A percentile compares a stretch with the other conserved stretches of the same genome.
Conservation (phyloP, 139 green algal genomes). For the Yamagishiella unicocca region DNA sequence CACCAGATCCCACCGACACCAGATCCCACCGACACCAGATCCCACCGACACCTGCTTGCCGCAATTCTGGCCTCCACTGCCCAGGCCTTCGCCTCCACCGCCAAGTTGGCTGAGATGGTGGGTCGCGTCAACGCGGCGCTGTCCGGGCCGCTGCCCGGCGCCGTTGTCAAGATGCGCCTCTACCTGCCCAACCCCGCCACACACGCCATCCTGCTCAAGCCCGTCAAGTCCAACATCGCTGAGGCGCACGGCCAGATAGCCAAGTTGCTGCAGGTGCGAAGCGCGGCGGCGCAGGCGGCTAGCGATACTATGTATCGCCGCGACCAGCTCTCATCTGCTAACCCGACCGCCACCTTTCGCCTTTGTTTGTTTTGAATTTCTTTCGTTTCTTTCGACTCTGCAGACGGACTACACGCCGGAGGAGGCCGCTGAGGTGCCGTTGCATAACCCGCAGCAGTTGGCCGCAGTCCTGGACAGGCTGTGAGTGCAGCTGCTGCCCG, state of each 20-base stretch:
- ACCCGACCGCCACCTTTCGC: too few relatives aligned
- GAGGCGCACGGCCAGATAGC: slow-evolving; percentile 95
- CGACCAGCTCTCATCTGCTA: too few relatives aligned
- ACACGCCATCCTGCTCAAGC: slow-evolving; percentile 87
- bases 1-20: too few relatives aligned
- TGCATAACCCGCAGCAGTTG: slow-evolving; percentile 66
- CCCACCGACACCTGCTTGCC: neutral
- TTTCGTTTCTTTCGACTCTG: too few relatives aligned
- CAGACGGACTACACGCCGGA: slow-evolving; percentile 69
- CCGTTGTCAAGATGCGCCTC: slow-evolving; percentile 80
- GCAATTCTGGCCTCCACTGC: neutral
- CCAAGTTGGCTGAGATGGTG: slow-evolving; percentile 88
- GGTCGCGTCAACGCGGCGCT: slow-evolving; percentile 83
- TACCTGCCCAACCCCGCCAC: slow-evolving; percentile 90
- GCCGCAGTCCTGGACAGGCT: slow-evolving; percentile 66
- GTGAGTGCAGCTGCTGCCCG: too few relatives aligned
- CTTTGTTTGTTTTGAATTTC: too few relatives aligned
- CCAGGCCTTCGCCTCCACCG: slow-evolving; percentile 92
- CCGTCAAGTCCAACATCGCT: slow-evolving; percentile 94
- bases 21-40: too few relatives aligned
- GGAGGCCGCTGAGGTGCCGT: slow-evolving; percentile 55
- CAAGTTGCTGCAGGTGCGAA: slow-evolving; percentile 72
- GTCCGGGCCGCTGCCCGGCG: slow-evolving; percentile 68
- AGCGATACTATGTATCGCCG: too few relatives aligned
- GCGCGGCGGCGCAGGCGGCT: too few relatives aligned